Evolutionary conservation across 1,284 basidiomycete species (phyloP), one percentile per base, ranked within the genome.

Genomic region (Taiwanofungus camphoratus): DNA sequence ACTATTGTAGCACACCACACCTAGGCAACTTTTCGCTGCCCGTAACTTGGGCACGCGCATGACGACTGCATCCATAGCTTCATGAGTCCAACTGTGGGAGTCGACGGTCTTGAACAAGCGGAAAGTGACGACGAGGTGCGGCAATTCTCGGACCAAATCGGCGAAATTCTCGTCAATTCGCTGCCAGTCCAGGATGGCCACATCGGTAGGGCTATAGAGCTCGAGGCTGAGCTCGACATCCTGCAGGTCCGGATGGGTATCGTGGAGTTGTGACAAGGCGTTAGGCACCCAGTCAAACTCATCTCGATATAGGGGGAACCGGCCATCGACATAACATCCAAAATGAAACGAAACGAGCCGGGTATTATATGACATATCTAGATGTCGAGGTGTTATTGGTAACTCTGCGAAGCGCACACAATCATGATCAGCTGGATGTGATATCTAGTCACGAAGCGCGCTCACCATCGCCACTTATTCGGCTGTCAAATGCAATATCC

Each of bases 161-260:
- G 23, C 21, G 15, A 45, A 27, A 21, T 18, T 32, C 24, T 21
- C 11, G 24, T 45, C 44, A 19, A 34, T 40, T 23, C 36, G 16
- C 15, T 40, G 15, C 44, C 44, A 45, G 20, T 40, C 29, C 29
- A 40, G 5, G 11, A 5, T 4, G 3, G 22, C 18, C 18, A 45
- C 30, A 8, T 18, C 7, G 5, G 4, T 13, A n/a, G 27, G 22
- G n/a, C 33, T 20, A 12, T 21, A 19, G 5, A 21, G 20, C 18
- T 38, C 39, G 39, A 40, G 23, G 19, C 18, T 27, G 15, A 41
- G 12, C 39, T 41, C 22, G 26, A 29, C 26, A 9, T 30, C 9
- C 32, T 5, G 15, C 21, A 27, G 26, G 12, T 5, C 6, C 16
- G 16, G 16, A 30, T 18, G 39, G 6, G 26, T 5, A n/a, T 18